Conservation (phyloP, 1,284 basidiomycete genomes). For the Blastosporella zonata region DNA sequence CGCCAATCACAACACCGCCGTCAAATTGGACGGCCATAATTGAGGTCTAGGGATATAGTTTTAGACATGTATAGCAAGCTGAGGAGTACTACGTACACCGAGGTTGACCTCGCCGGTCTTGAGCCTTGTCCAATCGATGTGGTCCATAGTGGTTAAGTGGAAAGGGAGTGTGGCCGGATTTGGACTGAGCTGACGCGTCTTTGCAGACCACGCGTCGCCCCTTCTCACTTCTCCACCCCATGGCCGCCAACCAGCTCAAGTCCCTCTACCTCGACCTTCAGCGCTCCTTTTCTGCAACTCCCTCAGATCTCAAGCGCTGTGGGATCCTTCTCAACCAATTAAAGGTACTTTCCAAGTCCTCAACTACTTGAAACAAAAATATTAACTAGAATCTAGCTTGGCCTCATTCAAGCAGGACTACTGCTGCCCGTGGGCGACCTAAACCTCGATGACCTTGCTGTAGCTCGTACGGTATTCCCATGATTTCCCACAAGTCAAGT, state of each 20-base stretch:
- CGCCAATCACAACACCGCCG: conserved; percentile 93
- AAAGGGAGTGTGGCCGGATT: conserved; percentile 21
- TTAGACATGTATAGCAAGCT: conserved; percentile 2
- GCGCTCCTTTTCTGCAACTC: conserved; percentile 57
- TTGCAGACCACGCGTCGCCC: conserved; percentile 32
- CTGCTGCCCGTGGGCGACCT: conserved; percentile 62
- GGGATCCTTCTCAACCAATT: conserved; percentile 63
- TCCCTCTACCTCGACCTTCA: conserved; percentile 62
- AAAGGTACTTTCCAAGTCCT: conserved; percentile 48
- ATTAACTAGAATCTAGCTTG: conserved; percentile 49
- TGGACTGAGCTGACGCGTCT: conserved; percentile 60
- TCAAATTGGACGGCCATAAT: conserved; percentile 99
- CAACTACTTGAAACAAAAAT: conserved; percentile 6
- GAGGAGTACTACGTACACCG: conserved; percentile 59
- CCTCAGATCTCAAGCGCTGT: conserved; percentile 64
- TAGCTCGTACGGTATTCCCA: conserved; percentile 56
- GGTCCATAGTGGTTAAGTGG: conserved; percentile 52
- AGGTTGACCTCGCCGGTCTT: conserved; percentile 94
- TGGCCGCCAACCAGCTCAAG: conserved; percentile 55
- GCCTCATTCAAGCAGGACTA: conserved; percentile 75
- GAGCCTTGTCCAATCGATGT: conserved; percentile 72
- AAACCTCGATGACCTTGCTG: conserved; percentile 59
- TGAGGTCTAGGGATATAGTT: conserved; percentile 72
- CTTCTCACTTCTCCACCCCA: conserved; percentile 28
- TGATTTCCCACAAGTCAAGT: not conserved